Evolutionary conservation across 352 stramenopile species (phyloP).

Genomic region (Thraustochytrium sp.): DNA sequence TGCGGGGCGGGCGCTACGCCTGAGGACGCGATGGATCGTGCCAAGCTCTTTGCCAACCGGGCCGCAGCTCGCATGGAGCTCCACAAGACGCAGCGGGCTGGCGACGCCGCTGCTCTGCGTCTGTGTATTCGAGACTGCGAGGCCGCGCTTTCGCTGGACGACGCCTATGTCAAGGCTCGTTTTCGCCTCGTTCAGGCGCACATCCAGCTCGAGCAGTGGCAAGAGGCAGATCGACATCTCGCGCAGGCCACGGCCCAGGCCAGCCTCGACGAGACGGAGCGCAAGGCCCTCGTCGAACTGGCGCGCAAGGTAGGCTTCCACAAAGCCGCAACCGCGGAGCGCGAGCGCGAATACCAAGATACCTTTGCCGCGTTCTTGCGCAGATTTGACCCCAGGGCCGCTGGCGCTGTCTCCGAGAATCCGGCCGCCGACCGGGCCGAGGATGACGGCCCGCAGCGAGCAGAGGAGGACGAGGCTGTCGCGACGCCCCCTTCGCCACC

Average conservation of each 20-base stretch:
- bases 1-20: not conserved
- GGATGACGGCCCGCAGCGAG: too few relatives aligned
- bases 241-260: not conserved
- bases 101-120: not conserved
- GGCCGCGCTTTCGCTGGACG: not conserved
- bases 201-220: not conserved
- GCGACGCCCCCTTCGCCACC: not conserved
- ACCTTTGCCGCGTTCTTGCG: not conserved
- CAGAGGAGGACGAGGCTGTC: not conserved
- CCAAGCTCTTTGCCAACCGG: not conserved
- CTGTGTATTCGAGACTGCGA: not conserved
- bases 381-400: too few relatives aligned
- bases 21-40: not conserved
- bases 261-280: not conserved
- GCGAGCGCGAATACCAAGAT: not conserved
- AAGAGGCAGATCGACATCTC: not conserved
- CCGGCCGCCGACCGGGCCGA: too few relatives aligned
- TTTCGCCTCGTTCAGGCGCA: not conserved
- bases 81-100: not conserved
- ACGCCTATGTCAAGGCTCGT: not conserved
- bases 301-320: not conserved
- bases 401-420: too few relatives aligned
- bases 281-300: not conserved
- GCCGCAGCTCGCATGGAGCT: slow-evolving; percentile 25
- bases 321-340: not conserved